Evolutionary conservation across 1,139 yeast species (phyloP).

Genomic region (Nakaseomyces delphensis): DNA sequence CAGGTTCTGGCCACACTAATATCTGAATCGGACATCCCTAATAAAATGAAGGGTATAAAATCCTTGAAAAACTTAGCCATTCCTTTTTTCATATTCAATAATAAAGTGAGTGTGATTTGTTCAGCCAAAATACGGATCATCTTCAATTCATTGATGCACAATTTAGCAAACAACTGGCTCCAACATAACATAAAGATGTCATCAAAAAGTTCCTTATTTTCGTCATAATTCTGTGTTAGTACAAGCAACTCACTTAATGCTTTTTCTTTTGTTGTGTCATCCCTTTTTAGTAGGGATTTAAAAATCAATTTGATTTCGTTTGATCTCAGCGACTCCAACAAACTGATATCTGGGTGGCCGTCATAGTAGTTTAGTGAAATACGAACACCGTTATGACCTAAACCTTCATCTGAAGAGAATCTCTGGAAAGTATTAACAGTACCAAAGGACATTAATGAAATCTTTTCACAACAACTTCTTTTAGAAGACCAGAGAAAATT

Average conservation of each 20-base stretch:
- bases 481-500: no score
- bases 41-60: slow-evolving; percentile 62
- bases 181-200: slow-evolving; percentile 55
- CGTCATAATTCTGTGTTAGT: slow-evolving; percentile 30
- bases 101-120: slow-evolving; percentile 50
- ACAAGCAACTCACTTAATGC: slow-evolving; percentile 51
- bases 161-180: slow-evolving; percentile 75
- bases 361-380: slow-evolving; percentile 70
- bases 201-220: slow-evolving; percentile 33
- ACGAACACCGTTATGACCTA: slow-evolving; percentile 47
- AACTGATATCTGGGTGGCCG: slow-evolving; percentile 62
- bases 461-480: no score
- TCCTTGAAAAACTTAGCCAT: slow-evolving; percentile 59
- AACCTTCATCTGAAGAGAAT: slow-evolving; percentile 25
- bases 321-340: slow-evolving; percentile 37
- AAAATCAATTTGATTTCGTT: slow-evolving; percentile 58
- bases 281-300: slow-evolving; percentile 69
- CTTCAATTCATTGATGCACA: slow-evolving; percentile 63
- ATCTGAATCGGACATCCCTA: slow-evolving; percentile 66
- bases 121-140: slow-evolving; percentile 55
- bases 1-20: slow-evolving; percentile 48
- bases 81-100: slow-evolving; percentile 47
- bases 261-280: slow-evolving; percentile 74
- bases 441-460: slow-evolving; percentile 26
- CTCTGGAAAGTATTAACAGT: slow-evolving; percentile 23